A percentile compares a stretch with the other conserved stretches of the same genome.
Conservation (phyloP, 768 basidiomycete species). For the Collybia sordida region DNA sequence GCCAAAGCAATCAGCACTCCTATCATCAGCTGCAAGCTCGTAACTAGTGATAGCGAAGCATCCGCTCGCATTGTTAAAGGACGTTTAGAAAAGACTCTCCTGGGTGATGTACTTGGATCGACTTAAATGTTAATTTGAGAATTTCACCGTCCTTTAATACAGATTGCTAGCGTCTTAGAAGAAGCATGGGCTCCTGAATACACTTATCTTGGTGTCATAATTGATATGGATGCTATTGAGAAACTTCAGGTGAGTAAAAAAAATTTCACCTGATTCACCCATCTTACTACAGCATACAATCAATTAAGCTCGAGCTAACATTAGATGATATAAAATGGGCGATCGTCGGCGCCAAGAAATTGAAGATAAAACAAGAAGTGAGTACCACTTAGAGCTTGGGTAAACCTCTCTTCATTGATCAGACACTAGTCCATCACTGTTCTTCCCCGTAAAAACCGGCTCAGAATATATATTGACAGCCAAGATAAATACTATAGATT, state of each 20-base stretch:
- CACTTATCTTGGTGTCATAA: conserved; percentile 90
- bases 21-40: conserved; percentile 95
- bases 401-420: neutral
- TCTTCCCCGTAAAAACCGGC: conserved; percentile 68
- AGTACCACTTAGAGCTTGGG: neutral
- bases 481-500: conserved; percentile 80
- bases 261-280: neutral
- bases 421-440: conserved; percentile 65
- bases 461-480: conserved; percentile 79
- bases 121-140: neutral
- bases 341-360: conserved; percentile 80
- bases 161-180: conserved; percentile 92
- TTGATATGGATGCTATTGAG: conserved; percentile 85
- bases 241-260: conserved; percentile 70
- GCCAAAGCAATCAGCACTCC: conserved; percentile 97
- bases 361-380: conserved; percentile 91
- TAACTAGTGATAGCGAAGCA: conserved; percentile 81
- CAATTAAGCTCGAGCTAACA: conserved; percentile 79
- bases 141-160: conserved; percentile 3
- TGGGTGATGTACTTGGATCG: conserved; percentile 75
- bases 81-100: conserved; percentile 88
- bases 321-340: conserved; percentile 93
- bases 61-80: conserved; percentile 98
- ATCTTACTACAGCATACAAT: neutral
- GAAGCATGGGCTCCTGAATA: conserved; percentile 95